Conservation (phyloP, 169 alveolate species). For the Theileria orientalis region DNA sequence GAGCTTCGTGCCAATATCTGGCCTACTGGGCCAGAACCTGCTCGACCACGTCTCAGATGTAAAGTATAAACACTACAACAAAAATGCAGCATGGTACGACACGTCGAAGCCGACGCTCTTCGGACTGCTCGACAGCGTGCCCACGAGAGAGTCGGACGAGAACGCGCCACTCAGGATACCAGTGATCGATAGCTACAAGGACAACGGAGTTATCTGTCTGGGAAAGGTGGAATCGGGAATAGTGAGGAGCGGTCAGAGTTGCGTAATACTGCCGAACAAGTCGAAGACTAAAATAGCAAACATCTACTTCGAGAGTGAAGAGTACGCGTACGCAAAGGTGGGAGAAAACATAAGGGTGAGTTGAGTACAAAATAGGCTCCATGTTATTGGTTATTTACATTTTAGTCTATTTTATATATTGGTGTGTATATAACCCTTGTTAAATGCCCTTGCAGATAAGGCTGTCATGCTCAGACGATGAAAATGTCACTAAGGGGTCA, state of each 20-base stretch:
- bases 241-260: constrained; percentile 75
- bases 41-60: constrained; percentile 77
- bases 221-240: constrained; percentile 90
- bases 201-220: constrained; percentile 87
- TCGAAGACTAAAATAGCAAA: constrained; percentile 80
- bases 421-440: too few species aligned
- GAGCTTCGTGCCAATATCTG: constrained; percentile 95
- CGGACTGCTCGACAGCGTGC: constrained; percentile 76
- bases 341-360: constrained; percentile 88
- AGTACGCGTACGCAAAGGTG: constrained; percentile 85
- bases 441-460: constrained; percentile 71
- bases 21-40: constrained; percentile 94
- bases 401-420: too few species aligned
- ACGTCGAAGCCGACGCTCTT: constrained; percentile 81
- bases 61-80: constrained; percentile 43
- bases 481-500: constrained; percentile 92
- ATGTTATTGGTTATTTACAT: background rate
- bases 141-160: constrained; percentile 75
- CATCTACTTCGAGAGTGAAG: constrained; percentile 85
- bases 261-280: constrained; percentile 86
- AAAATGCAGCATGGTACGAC: constrained; percentile 77
- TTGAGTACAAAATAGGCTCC: background rate
- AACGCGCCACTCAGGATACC: constrained; percentile 87
- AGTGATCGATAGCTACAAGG: constrained; percentile 88
- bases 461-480: constrained; percentile 89